A percentile compares a stretch with the other conserved stretches of the same genome.
Conservation (phyloP, 164 flowering plant species). For the Liquidambar formosana region DNA sequence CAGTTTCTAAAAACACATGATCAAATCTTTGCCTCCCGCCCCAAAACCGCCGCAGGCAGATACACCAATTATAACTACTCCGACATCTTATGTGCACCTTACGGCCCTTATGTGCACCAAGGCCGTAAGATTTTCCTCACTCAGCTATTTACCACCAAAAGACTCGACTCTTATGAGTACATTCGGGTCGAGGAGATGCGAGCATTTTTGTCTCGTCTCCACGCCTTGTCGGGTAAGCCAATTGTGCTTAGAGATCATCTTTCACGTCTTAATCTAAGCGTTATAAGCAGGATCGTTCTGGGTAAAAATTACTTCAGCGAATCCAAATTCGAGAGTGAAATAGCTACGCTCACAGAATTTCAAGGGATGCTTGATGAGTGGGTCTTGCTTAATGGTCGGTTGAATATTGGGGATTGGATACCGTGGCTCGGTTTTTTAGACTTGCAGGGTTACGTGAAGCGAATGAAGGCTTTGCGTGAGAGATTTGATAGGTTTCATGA, state of each 20-base stretch:
- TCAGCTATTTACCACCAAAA: slow-evolving; percentile 27
- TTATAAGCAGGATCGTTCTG: slow-evolving; percentile 35
- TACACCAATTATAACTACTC: slow-evolving; percentile 25
- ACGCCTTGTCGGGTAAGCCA: slow-evolving; percentile 7
- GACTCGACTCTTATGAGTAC: slow-evolving; percentile 35
- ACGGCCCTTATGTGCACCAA: slow-evolving; percentile 36
- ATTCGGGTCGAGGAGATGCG: slow-evolving; percentile 29
- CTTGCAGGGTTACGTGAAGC: slow-evolving; percentile 47
- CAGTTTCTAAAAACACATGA: slow-evolving; percentile 36
- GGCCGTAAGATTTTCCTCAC: slow-evolving; percentile 26
- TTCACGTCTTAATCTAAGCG: slow-evolving; percentile 13
- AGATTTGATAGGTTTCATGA: slow-evolving; percentile 49
- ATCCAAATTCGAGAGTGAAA: not conserved
- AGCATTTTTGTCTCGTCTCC: slow-evolving; percentile 7
- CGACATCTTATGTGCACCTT: slow-evolving; percentile 29
- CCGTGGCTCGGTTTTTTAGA: slow-evolving; percentile 45
- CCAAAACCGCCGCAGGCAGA: slow-evolving; percentile 26
- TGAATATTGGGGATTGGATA: slow-evolving; percentile 49
- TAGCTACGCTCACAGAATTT: slow-evolving; percentile 25
- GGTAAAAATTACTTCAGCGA: slow-evolving; percentile 28
- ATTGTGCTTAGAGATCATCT: slow-evolving; percentile 22
- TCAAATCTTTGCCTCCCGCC: slow-evolving; percentile 29
- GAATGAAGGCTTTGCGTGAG: slow-evolving; percentile 47
- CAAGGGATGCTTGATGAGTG: slow-evolving; percentile 50
- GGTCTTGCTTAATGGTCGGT: slow-evolving; percentile 42